Evolutionary conservation across 2,329 filamentous ascomycete genomes (phyloP).

Genomic region (Colletotrichum paranaense): DNA sequence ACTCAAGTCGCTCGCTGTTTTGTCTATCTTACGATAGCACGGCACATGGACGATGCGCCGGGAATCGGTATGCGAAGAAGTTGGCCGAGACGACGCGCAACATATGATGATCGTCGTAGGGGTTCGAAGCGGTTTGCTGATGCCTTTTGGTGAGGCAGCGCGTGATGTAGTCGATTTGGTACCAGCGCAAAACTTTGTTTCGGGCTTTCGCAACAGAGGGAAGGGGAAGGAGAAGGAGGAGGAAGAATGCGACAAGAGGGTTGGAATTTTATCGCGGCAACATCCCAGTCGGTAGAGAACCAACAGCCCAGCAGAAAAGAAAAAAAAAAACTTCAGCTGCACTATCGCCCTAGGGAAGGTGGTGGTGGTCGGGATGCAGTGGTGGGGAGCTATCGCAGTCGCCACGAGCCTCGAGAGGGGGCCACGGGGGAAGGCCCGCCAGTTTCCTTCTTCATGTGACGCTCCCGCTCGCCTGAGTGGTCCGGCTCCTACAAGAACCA

Average conservation of each 20-base stretch:
- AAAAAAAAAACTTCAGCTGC: slow-evolving; percentile 24
- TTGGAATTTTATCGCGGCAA: slow-evolving; percentile 19
- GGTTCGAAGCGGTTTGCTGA: background rate
- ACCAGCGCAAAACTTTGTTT: slow-evolving; percentile 11
- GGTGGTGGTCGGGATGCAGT: background rate
- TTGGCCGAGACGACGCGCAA: slow-evolving; percentile 22
- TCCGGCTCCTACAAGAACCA: background rate
- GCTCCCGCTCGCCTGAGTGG: slow-evolving; percentile 26
- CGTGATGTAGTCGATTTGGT: slow-evolving; percentile 6
- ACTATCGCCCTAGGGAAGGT: slow-evolving; percentile 13
- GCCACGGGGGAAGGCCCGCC: background rate
- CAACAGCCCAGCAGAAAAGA: background rate
- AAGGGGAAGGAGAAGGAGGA: background rate
- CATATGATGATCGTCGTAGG: slow-evolving; percentile 23
- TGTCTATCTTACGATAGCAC: slow-evolving; percentile 50
- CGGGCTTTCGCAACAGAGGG: slow-evolving; percentile 3
- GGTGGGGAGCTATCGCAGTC: slow-evolving; percentile 28
- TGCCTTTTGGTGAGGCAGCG: background rate
- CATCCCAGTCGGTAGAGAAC: slow-evolving; percentile 8
- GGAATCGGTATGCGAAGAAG: slow-evolving; percentile 37
- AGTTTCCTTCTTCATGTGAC: slow-evolving; percentile 24
- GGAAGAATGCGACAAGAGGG: background rate
- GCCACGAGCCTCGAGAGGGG: slow-evolving; percentile 16
- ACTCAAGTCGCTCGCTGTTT: slow-evolving; percentile 72
- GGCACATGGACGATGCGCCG: slow-evolving; percentile 59